phyloP scores from a whole-genome alignment of 257 asterid genomes.

The Solanum dulcamara region DNA sequence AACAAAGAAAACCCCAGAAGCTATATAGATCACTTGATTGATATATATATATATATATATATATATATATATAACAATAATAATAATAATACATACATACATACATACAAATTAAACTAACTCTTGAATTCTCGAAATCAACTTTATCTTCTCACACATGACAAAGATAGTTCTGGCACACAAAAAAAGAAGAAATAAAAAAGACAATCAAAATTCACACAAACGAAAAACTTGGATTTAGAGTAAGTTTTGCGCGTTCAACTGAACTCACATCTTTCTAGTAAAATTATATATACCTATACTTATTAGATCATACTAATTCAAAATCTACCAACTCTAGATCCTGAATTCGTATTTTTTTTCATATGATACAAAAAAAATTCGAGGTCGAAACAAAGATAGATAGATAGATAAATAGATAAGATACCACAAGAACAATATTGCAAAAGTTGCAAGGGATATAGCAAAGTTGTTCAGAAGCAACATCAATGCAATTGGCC shows the following conservation, averaged over 20 bases:
- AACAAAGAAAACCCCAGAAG: constrained; percentile 3
- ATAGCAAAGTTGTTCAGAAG: constrained; percentile 69
- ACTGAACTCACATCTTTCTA: not conserved
- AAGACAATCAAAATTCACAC: not conserved
- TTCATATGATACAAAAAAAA: not conserved
- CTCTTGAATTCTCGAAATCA: not conserved
- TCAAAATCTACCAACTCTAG: not conserved
- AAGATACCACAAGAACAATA: constrained; percentile 79
- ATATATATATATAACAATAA: not conserved
- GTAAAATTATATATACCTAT: not conserved
- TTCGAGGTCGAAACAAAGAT: not conserved
- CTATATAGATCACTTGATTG: not conserved
- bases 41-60: not conserved
- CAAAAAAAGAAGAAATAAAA: not conserved
- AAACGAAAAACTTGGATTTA: not conserved
- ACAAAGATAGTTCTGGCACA: not conserved
- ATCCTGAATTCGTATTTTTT: not conserved
- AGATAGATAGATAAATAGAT: not conserved
- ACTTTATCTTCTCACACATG: not conserved
- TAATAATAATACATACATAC: not conserved
- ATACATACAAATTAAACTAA: not conserved
- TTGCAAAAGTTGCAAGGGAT: constrained; percentile 92
- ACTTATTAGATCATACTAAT: not conserved
- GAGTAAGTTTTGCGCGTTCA: not conserved
- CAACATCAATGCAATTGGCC: constrained; percentile 38